Evolutionary conservation across 352 stramenopile species (phyloP).

Genomic region (Phytophthora citricola): DNA sequence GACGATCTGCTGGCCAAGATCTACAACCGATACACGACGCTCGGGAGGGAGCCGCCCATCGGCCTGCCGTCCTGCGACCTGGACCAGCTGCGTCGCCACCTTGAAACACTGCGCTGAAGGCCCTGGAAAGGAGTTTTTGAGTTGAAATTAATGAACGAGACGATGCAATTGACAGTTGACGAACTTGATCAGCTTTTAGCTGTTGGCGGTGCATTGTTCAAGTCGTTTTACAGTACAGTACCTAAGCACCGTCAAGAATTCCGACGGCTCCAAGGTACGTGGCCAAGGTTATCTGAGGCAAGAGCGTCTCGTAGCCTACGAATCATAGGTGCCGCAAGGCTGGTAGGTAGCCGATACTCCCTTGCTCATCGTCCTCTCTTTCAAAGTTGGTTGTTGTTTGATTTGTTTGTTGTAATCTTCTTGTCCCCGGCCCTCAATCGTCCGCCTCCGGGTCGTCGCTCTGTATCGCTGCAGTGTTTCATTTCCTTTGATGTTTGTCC

Average conservation of each 20-base stretch:
- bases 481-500: slow-evolving; percentile 28
- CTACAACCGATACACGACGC: slow-evolving; percentile 76
- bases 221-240: too few species aligned
- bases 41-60: slow-evolving; percentile 83
- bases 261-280: background rate
- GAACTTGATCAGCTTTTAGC: too few species aligned
- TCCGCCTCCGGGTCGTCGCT: slow-evolving; percentile 19
- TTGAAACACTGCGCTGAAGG: slow-evolving; percentile 64
- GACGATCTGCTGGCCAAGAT: slow-evolving; percentile 87
- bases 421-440: slow-evolving; percentile 20
- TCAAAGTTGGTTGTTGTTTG: slow-evolving; percentile 41
- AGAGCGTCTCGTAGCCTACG: too few species aligned
- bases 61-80: slow-evolving; percentile 81
- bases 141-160: background rate
- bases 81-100: slow-evolving; percentile 78
- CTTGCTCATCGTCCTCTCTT: slow-evolving; percentile 22
- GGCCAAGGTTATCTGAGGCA: too few species aligned
- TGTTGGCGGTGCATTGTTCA: too few species aligned
- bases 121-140: background rate
- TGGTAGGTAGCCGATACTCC: background rate
- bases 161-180: background rate
- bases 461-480: slow-evolving; percentile 23
- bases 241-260: too few species aligned
- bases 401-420: slow-evolving; percentile 40
- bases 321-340: background rate